Evolutionary conservation across 768 basidiomycete genomes (phyloP).

Genomic region (Dictyophora rubrovolvata): DNA sequence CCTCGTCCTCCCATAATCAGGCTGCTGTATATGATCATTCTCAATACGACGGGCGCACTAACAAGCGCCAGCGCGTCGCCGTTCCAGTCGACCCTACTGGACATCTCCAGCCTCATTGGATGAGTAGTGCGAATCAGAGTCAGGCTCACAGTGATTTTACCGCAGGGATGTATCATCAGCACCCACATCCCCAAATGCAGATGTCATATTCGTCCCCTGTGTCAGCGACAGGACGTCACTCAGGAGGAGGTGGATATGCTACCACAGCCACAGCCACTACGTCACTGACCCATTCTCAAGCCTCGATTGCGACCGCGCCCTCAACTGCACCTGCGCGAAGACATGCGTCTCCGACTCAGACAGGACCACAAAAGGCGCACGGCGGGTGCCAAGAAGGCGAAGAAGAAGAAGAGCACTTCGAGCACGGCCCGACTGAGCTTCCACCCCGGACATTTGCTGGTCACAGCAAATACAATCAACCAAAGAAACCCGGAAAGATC

Average conservation of each 20-base stretch:
- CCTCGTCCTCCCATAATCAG: neutral
- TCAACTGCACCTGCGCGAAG: too few relatives aligned
- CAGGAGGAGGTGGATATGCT: too few relatives aligned
- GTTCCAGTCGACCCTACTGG: neutral
- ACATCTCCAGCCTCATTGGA: neutral
- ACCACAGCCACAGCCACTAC: neutral
- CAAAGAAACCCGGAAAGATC: constrained; percentile 10
- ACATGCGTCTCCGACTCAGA: neutral
- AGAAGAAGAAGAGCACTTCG: neutral
- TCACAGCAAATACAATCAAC: constrained; percentile 6
- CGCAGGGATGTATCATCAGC: neutral
- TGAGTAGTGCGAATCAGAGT: neutral
- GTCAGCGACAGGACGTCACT: too few relatives aligned
- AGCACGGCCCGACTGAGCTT: constrained; percentile 12
- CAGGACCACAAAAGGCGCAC: neutral
- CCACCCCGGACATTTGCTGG: constrained; percentile 12
- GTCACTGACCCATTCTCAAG: neutral
- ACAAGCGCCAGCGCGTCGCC: constrained; percentile 1
- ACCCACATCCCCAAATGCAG: neutral
- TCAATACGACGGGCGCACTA: neutral
- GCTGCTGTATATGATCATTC: neutral
- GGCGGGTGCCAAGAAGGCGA: neutral
- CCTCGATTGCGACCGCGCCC: neutral
- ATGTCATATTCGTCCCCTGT: too few relatives aligned
- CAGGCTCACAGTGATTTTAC: neutral